phyloP scores from a whole-genome alignment of 148 eudicot species.

The Euryodendron excelsum region DNA sequence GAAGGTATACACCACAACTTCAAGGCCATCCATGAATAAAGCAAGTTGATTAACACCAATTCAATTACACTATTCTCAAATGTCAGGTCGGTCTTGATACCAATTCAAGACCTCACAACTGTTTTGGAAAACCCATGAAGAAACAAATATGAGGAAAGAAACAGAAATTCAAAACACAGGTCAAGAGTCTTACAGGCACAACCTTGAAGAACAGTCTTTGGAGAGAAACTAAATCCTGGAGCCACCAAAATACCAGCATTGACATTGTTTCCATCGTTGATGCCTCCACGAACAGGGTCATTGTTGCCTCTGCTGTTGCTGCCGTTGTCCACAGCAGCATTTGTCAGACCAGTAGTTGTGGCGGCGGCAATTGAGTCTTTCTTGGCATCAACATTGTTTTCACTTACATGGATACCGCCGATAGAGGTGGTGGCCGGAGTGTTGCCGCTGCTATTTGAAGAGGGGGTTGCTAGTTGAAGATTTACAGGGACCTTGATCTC shows the following conservation, averaged over 20 bases:
- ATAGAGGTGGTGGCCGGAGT: background rate
- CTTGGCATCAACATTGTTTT: background rate
- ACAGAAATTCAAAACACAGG: background rate
- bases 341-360: background rate
- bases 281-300: too few relatives aligned
- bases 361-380: background rate
- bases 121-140: background rate
- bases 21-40: too few relatives aligned
- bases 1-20: too few relatives aligned
- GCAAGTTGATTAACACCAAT: too few relatives aligned
- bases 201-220: constrained; percentile 43
- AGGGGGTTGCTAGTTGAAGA: constrained; percentile 17
- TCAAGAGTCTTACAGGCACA: constrained; percentile 19
- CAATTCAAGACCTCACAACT: background rate
- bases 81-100: too few relatives aligned
- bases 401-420: background rate
- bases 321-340: background rate
- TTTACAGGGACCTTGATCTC: constrained; percentile 2
- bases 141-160: background rate
- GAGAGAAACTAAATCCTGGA: constrained; percentile 38
- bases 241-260: constrained; percentile 11
- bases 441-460: background rate
- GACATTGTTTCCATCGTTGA: background rate
- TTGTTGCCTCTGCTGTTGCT: background rate
- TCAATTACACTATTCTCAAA: too few relatives aligned